Base-by-base conservation (phyloP, 805 yeast genomes). In the Metschnikowia noctiluminum region DNA sequence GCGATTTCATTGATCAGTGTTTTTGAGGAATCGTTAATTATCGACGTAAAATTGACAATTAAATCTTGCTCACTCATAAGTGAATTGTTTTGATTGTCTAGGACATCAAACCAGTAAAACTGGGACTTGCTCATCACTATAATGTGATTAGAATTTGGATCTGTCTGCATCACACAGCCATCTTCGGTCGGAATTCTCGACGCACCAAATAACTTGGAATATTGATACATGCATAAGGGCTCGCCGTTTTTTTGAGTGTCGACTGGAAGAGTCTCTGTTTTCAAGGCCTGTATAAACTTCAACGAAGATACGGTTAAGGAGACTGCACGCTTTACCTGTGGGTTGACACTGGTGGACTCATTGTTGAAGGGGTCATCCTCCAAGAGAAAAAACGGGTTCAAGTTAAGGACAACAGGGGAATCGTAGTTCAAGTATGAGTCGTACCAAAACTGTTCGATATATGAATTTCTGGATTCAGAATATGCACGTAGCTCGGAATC, bases 391-490 rank as follows among this genome's bases (percentile, higher is more conserved):
- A 88, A 90, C 0, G 97, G 97, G 61, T 90, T 90, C 58, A 90
- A 78, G 66, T 90, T 90, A 53, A 90, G 75, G n/a, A 90, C 97
- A 36, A 90, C 96, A 0, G 94, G 90, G 10, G 88, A 84, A 65
- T 90, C 97, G 64, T 87, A 88, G 64, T 84, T 84, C 56, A 90
- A 74, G 65, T 90, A 90, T 1, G 96, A 82, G 63, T 90, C 97
- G 66, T 81, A 90, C 97, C 97, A 90, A 65, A 90, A 90, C 65
- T 90, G 96, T 67, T 90, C 97, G 54, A 90, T 90, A 64, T 87
- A 90, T 2, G 95, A 85, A 43, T 87, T 82, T 53, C 89, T 71
- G 13, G 83, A 70, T 43, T 78, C 74, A 6, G 85, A 69, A 61
- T 85, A 88, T 43, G 76, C 77, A 14, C 83, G 71, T 45, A 90